Conservation (phyloP, 345 rosid species). For the Gossypium mustelinum region DNA sequence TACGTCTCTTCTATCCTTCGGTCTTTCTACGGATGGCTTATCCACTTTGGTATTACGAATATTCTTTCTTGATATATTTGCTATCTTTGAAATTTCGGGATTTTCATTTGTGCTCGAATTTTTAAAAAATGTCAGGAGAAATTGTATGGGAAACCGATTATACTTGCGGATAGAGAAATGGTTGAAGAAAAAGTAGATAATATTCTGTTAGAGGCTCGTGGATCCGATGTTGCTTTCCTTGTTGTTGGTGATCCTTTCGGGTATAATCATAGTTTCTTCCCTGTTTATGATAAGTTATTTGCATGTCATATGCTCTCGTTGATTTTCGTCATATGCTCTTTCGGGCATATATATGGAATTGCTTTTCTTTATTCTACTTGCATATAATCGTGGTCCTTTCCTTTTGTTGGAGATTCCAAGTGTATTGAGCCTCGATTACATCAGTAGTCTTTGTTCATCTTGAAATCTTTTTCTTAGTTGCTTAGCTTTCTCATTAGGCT, state of each 20-base stretch:
- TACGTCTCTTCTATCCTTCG: constrained; percentile 89
- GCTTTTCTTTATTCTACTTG: not conserved
- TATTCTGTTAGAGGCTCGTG: constrained; percentile 48
- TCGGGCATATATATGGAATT: not conserved
- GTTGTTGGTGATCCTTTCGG: constrained; percentile 98
- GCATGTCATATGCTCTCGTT: not conserved
- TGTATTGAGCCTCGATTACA: not conserved
- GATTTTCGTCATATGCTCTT: too few species aligned
- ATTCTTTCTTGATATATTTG: not conserved
- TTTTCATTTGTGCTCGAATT: not conserved
- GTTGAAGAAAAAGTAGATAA: constrained; percentile 83
- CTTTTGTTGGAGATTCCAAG: not conserved
- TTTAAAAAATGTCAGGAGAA: constrained; percentile 41
- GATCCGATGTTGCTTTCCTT: constrained; percentile 65
- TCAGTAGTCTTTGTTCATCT: not conserved
- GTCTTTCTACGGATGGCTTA: constrained; percentile 69
- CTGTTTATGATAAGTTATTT: not conserved
- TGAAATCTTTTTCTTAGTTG: not conserved
- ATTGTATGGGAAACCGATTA: constrained; percentile 61
- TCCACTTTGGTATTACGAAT: constrained; percentile 47
- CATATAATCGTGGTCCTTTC: not conserved
- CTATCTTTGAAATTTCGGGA: not conserved
- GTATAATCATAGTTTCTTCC: constrained; percentile 25
- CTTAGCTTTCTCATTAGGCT: not conserved
- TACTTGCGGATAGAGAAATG: constrained; percentile 81